Evolutionary conservation across 495 filamentous ascomycete genomes (phyloP).

Genomic region (Neurospora sp.): DNA sequence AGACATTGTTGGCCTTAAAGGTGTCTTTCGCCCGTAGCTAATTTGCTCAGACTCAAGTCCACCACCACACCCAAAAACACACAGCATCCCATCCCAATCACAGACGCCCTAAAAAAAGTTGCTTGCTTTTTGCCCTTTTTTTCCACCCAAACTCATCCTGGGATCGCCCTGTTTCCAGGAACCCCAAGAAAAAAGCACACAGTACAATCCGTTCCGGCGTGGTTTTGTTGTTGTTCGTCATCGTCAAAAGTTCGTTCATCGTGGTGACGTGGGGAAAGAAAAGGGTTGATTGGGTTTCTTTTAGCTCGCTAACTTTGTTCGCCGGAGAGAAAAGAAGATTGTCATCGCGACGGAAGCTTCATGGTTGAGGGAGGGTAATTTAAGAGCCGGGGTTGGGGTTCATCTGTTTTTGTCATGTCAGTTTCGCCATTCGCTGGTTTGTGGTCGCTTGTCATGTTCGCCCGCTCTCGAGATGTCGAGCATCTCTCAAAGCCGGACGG

Average conservation of each 20-base stretch:
- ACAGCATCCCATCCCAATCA: not conserved
- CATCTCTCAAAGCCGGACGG: not conserved
- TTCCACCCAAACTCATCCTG: not conserved
- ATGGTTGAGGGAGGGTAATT: conserved; percentile 9
- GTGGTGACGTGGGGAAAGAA: not conserved
- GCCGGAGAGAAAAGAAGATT: not conserved
- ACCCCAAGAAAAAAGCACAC: not conserved
- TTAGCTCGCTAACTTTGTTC: not conserved
- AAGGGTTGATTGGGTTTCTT: not conserved
- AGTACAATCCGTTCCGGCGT: not conserved
- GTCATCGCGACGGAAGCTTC: not conserved
- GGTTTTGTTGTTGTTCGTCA: not conserved
- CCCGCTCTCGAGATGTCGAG: not conserved
- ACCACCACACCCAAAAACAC: not conserved
- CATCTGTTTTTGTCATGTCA: conserved; percentile 23
- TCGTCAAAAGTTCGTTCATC: not conserved
- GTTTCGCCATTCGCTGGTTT: not conserved
- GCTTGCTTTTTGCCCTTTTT: not conserved
- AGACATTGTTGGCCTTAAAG: not conserved
- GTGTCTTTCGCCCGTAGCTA: not conserved
- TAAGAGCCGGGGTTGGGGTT: conserved; percentile 43
- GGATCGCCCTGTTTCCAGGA: not conserved
- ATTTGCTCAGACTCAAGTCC: not conserved
- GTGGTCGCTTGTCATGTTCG: conserved; percentile 34
- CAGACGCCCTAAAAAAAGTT: not conserved